These are phyloP conservation scores for Penicillium janthinellum DNA, from an alignment of 2,329 filamentous ascomycete species.

Conservation along the genomic window DNA sequence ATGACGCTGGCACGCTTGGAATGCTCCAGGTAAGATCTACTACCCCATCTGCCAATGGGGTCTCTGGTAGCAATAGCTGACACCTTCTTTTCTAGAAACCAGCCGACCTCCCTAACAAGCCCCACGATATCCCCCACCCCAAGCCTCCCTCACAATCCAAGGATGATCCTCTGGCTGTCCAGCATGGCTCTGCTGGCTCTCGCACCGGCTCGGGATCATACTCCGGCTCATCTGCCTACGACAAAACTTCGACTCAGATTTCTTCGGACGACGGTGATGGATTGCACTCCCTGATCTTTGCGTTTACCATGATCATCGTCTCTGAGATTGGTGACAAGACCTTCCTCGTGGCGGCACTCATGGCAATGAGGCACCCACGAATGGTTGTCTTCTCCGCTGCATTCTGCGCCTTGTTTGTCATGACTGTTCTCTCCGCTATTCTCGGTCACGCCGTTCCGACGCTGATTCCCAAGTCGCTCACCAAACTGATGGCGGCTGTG, in stretches of 20 bases:
- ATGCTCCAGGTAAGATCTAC: conserved; percentile 55
- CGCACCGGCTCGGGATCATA: conserved; percentile 24
- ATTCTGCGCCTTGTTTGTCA: conserved; percentile 85
- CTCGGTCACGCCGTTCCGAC: conserved; percentile 90
- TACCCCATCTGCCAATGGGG: neutral
- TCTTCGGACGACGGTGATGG: conserved; percentile 65
- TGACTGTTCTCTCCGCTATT: conserved; percentile 93
- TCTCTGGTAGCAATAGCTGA: neutral
- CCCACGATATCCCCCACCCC: conserved; percentile 72
- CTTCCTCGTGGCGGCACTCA: conserved; percentile 92
- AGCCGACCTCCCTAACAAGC: conserved; percentile 74
- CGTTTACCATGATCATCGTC: conserved; percentile 95
- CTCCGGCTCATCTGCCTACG: conserved; percentile 27
- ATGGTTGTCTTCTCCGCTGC: conserved; percentile 92
- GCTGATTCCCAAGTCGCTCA: conserved; percentile 85
- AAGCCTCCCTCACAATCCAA: conserved; percentile 54
- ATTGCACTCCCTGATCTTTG: conserved; percentile 85
- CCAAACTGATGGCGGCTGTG: conserved; percentile 79
- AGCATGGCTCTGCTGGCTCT: conserved; percentile 28
- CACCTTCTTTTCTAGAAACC: conserved; percentile 66
- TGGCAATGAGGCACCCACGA: conserved; percentile 98
- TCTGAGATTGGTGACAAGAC: conserved; percentile 99
- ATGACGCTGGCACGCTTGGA: conserved; percentile 49
- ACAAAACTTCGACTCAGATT: conserved; percentile 37
- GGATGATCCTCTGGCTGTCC: conserved; percentile 35